Evolutionary conservation across 257 asterid species (phyloP).

Genomic region (Solanum piurae): DNA sequence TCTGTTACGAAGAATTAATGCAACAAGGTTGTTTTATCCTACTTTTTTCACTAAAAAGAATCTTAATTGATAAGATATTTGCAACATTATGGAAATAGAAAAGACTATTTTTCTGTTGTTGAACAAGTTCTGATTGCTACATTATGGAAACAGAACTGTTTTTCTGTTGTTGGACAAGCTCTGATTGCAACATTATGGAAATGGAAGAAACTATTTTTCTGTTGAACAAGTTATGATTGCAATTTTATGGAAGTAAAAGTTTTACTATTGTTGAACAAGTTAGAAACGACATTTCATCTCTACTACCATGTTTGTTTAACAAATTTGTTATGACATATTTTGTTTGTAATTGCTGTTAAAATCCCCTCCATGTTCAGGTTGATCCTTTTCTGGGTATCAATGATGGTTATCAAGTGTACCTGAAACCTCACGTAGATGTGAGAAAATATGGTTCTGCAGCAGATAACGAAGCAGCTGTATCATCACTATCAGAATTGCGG

Average conservation of each 20-base stretch:
- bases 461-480: slow-evolving; percentile 62
- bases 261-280: background rate
- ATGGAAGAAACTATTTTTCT: background rate
- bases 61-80: background rate
- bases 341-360: background rate
- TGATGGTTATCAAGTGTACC: slow-evolving; percentile 69
- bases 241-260: background rate
- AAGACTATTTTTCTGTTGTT: background rate
- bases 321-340: background rate
- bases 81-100: background rate
- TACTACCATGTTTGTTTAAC: background rate
- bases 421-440: slow-evolving; percentile 46
- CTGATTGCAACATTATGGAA: background rate
- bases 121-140: background rate
- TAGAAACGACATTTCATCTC: background rate
- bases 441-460: slow-evolving; percentile 49
- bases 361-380: slow-evolving; percentile 25
- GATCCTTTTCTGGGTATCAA: slow-evolving; percentile 82
- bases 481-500: slow-evolving; percentile 40
- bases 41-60: too few relatives aligned
- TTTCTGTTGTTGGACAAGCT: background rate
- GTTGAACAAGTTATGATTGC: background rate
- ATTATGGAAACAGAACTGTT: background rate
- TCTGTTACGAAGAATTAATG: background rate
- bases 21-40: background rate